Conservation (phyloP, 768 basidiomycete species). For the Holtermannia corniformis region DNA sequence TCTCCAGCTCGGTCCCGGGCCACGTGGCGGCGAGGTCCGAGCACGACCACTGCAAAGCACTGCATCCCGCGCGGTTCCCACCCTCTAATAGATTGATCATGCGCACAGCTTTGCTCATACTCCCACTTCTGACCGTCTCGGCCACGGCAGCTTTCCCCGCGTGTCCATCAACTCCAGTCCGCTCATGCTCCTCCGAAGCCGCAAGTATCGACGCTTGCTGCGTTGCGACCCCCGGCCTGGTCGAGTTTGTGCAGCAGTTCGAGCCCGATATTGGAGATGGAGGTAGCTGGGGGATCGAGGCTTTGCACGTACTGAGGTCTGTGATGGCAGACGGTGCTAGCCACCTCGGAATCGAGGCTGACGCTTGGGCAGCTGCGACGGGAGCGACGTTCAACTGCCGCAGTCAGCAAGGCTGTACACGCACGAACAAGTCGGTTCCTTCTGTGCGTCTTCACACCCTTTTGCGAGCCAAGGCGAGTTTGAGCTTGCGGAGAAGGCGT, state of each 20-base stretch:
- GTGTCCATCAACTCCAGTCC: background rate
- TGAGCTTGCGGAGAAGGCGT: constrained; percentile 27
- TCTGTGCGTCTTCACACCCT: constrained; percentile 18
- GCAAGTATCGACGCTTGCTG: constrained; percentile 21
- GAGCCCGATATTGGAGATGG: constrained; percentile 37
- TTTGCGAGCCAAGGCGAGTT: constrained; percentile 25
- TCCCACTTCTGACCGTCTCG: background rate
- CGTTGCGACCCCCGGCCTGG: constrained; percentile 27
- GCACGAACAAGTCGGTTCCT: constrained; percentile 34
- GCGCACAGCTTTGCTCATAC: background rate
- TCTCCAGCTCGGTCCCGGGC: background rate
- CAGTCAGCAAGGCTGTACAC: constrained; percentile 8
- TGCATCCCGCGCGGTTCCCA: background rate
- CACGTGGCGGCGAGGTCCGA: background rate
- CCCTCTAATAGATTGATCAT: too few species aligned
- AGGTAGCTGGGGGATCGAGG: constrained; percentile 39
- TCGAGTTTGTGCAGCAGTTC: constrained; percentile 35
- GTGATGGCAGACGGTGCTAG: too few species aligned
- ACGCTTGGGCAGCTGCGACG: background rate
- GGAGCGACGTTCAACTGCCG: background rate
- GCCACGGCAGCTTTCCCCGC: background rate
- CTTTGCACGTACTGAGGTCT: constrained; percentile 34
- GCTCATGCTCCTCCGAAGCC: constrained; percentile 13
- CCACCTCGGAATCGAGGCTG: background rate
- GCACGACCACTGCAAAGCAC: background rate